Base-by-base conservation (phyloP, 331 rosid species). In the Malus hybrid region DNA sequence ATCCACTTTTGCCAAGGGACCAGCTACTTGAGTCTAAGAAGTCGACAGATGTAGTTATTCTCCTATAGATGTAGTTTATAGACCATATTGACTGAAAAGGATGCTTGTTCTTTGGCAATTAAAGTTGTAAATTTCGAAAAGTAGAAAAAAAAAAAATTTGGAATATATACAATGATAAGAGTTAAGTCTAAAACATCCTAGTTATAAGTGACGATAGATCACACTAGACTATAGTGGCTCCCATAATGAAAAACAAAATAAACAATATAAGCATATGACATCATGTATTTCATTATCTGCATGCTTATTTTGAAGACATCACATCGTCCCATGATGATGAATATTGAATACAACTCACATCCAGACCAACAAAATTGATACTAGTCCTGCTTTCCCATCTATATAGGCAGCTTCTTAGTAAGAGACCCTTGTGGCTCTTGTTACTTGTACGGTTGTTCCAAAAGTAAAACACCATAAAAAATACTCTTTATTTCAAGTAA, bases 331-430 rank as follows among this genome's bases (percentile, higher is more conserved):
- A 18, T 64, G 24, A 64, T 13, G 52, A 32, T 44, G 50, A 60
- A 32, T 8, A 5, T 32, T 70, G 75, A 67, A 67, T 74, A 73
- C 82, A 79, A 74, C 82, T 78, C 82, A 78, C 60, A 6, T 56
- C 74, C 74, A 30, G 72, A 57, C 74, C 73, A 16, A 61, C 79
- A 48, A 26, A 58, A 61, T 74, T 11, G 36, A 66, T 44, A 9
- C 4, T 16, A 70, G 74, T 65, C 63, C 7, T 6, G 6, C 14
- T 57, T 78, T 39, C 61, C 60, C 64, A 58, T 57, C 19, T 30
- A 19, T 13, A 26, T 15, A 0, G 33, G 64, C 74, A 56, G 63
- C 82, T 79, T 79, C 82, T 61, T 13, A 53, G 82, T 11, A 66
- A 78, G 68, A 58, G 74, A 3, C n/a, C 22, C 7, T 29, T 34